A percentile compares a stretch with the other conserved stretches of the same genome.
phyloP scores from a whole-genome alignment of 331 rosid species.

The Dryas integrifolia region DNA sequence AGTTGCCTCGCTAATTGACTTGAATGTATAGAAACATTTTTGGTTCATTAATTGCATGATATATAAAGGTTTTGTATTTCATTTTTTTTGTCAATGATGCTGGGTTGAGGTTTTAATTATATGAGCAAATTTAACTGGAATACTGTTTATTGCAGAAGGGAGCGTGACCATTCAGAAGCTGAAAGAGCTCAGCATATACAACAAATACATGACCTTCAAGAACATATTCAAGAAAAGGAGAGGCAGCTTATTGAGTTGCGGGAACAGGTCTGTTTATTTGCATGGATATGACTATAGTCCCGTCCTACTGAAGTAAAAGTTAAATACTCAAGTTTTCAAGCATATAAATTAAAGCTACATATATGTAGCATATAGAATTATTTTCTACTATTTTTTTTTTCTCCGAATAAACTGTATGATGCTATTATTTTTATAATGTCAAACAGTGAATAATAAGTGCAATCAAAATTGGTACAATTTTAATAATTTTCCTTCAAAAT shows the following conservation, averaged over 20 bases:
- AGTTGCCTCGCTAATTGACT: not conserved
- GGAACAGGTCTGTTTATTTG: conserved; percentile 67
- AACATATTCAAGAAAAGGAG: conserved; percentile 89
- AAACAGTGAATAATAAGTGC: not conserved
- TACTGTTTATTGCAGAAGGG: conserved; percentile 59
- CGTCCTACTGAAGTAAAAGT: not conserved
- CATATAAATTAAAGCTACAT: not conserved
- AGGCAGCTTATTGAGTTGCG: conserved; percentile 87
- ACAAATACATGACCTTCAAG: conserved; percentile 85
- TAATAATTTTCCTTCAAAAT: not conserved
- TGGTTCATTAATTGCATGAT: not conserved
- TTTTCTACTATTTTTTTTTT: not conserved
- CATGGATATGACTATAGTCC: not conserved
- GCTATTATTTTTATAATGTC: not conserved
- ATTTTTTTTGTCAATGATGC: not conserved
- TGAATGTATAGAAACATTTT: not conserved
- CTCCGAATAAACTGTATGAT: not conserved
- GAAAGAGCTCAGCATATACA: conserved; percentile 89
- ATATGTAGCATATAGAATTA: not conserved
- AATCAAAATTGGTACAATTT: not conserved
- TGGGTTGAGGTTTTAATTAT: conserved; percentile 16
- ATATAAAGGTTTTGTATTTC: not conserved
- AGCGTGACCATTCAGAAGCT: conserved; percentile 92
- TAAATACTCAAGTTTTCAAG: not conserved
- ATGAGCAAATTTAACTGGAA: conserved; percentile 2